Evolutionary conservation across 1,284 basidiomycete genomes (phyloP).

Genomic region (Rhodotorula sp.): DNA sequence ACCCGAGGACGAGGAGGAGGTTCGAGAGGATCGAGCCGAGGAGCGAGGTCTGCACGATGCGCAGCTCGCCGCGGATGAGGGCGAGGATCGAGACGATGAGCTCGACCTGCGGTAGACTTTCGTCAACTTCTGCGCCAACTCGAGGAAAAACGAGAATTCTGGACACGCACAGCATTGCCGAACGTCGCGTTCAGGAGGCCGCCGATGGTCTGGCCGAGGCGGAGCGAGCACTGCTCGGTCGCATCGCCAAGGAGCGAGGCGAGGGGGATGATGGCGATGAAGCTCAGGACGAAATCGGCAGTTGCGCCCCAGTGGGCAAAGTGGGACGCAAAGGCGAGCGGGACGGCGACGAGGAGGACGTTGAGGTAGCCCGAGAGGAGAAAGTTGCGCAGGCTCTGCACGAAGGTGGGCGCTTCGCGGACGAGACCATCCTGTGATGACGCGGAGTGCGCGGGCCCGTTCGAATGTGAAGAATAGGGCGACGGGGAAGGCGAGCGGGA

Average conservation of each 20-base stretch:
- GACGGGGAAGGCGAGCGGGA: background rate
- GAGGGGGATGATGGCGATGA: conserved; percentile 83
- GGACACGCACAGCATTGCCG: conserved; percentile 48
- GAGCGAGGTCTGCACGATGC: conserved; percentile 68
- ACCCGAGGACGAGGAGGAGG: conserved; percentile 76
- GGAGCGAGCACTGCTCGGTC: conserved; percentile 67
- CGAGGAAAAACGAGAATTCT: background rate
- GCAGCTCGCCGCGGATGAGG: conserved; percentile 73
- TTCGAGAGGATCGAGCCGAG: conserved; percentile 66
- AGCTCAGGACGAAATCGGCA: conserved; percentile 77
- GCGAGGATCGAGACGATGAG: conserved; percentile 54
- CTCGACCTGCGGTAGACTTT: conserved; percentile 48
- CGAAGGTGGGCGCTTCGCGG: conserved; percentile 17
- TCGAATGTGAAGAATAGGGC: background rate
- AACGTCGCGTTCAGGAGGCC: conserved; percentile 75
- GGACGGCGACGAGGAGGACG: conserved; percentile 72
- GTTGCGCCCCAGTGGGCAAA: conserved; percentile 60
- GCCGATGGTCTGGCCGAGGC: conserved; percentile 76
- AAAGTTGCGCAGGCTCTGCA: conserved; percentile 66
- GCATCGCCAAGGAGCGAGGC: conserved; percentile 73
- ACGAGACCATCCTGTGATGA: conserved; percentile 15
- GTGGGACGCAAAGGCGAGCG: conserved; percentile 67
- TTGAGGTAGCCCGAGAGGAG: conserved; percentile 74
- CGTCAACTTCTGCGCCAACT: no score
- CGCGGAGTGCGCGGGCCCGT: background rate